These are phyloP conservation scores for Phytopythium cucurbitacearum DNA, from an alignment of 352 stramenopile genomes.

Conservation along the genomic window DNA sequence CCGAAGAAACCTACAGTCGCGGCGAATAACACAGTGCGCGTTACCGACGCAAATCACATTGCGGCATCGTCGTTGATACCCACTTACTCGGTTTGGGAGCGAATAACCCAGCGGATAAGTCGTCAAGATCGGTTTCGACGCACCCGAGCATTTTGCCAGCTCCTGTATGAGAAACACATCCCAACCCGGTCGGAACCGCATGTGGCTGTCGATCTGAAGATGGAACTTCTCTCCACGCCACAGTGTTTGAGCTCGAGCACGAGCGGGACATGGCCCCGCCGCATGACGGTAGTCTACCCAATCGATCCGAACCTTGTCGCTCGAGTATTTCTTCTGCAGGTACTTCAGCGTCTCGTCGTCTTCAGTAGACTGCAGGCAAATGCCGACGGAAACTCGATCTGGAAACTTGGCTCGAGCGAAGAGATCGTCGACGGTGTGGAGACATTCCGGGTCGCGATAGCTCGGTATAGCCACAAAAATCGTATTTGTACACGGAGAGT, in stretches of 20 bases:
- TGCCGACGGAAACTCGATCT: conserved; percentile 72
- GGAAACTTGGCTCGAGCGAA: conserved; percentile 55
- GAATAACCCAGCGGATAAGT: conserved; percentile 92
- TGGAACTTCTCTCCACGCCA: conserved; percentile 86
- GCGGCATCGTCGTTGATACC: background rate
- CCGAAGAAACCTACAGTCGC: conserved; percentile 28
- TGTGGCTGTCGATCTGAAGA: conserved; percentile 96
- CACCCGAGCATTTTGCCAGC: conserved; percentile 33
- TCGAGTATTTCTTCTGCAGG: conserved; percentile 29
- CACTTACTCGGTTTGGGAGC: conserved; percentile 59
- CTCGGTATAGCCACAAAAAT: conserved; percentile 95
- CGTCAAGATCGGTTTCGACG: conserved; percentile 83
- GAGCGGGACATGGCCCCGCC: conserved; percentile 88
- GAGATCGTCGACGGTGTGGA: conserved; percentile 79
- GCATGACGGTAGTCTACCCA: conserved; percentile 72
- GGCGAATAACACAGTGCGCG: background rate
- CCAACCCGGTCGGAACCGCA: conserved; percentile 82
- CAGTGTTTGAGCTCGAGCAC: conserved; percentile 72
- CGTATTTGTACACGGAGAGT: conserved; percentile 5
- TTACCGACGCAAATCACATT: conserved; percentile 8
- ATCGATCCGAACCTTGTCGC: conserved; percentile 35
- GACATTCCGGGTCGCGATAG: conserved; percentile 90
- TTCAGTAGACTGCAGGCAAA: conserved; percentile 84
- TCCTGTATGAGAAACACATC: conserved; percentile 88
- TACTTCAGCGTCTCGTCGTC: conserved; percentile 35